A percentile compares a stretch with the other conserved stretches of the same genome.
These are phyloP conservation scores for Camelina hispida DNA, from an alignment of 345 rosid genomes.

Conservation along the genomic window DNA sequence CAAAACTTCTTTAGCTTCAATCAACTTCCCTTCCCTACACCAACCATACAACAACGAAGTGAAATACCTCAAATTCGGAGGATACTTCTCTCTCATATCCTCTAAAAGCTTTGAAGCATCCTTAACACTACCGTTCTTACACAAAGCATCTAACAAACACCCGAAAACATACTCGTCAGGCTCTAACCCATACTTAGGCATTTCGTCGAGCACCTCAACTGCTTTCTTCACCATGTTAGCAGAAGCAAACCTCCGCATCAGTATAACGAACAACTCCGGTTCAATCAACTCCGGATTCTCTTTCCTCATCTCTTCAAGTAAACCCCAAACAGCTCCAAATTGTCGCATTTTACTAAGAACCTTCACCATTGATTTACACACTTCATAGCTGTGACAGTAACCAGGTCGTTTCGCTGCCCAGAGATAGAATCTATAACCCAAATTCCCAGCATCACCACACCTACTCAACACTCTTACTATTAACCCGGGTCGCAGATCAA, in stretches of 20 bases:
- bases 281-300: constrained; percentile 68
- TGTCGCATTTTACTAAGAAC: constrained; percentile 88
- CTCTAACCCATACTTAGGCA: constrained; percentile 86
- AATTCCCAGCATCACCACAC: constrained; percentile 87
- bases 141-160: constrained; percentile 80
- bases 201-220: constrained; percentile 87
- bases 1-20: constrained; percentile 85
- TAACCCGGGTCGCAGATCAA: constrained; percentile 64
- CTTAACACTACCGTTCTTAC: constrained; percentile 84
- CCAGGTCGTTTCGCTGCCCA: constrained; percentile 89
- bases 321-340: constrained; percentile 89
- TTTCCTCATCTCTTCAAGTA: constrained; percentile 81
- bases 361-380: constrained; percentile 75
- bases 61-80: constrained; percentile 67
- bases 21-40: constrained; percentile 87
- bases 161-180: constrained; percentile 80
- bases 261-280: constrained; percentile 67
- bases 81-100: constrained; percentile 68
- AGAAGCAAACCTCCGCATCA: constrained; percentile 89
- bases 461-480: constrained; percentile 78
- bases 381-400: constrained; percentile 72
- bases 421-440: constrained; percentile 71
- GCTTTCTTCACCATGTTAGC: constrained; percentile 91
- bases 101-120: constrained; percentile 86
- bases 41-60: constrained; percentile 91